These are phyloP conservation scores for Suillus variegatus DNA, from an alignment of 768 basidiomycete species.

Conservation along the genomic window DNA sequence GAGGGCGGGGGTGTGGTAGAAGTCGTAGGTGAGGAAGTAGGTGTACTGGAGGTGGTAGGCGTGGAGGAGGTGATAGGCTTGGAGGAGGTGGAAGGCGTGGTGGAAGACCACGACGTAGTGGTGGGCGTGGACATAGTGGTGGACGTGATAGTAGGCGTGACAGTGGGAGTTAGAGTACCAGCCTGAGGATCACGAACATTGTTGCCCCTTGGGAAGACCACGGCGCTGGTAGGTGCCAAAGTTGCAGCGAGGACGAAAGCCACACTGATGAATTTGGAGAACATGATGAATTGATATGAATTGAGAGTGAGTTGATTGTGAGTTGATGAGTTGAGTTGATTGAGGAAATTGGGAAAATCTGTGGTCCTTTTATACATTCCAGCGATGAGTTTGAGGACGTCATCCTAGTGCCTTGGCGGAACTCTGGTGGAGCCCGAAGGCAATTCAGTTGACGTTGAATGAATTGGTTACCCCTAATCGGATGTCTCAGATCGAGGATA, in stretches of 20 bases:
- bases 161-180: neutral
- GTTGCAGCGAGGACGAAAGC: conserved; percentile 2
- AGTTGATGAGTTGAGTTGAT: neutral
- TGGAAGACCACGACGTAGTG: neutral
- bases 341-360: neutral
- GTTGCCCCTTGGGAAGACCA: neutral
- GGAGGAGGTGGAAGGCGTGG: neutral
- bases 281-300: neutral
- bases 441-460: neutral
- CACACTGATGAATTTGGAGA: neutral
- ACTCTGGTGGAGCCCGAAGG: neutral
- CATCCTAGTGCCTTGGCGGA: neutral
- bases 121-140: neutral
- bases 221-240: neutral
- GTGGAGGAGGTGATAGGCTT: neutral
- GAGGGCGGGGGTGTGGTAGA: too few relatives aligned
- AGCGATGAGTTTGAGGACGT: neutral
- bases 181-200: neutral
- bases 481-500: neutral
- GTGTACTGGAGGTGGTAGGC: too few relatives aligned
- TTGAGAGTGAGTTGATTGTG: neutral
- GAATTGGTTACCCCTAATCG: neutral
- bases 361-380: neutral
- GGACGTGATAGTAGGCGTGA: neutral
- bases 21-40: too few relatives aligned